Percentiles rank a stretch among this genome's conserved stretches.
phyloP scores from a whole-genome alignment of 1,139 yeast species.

The Geotrichum europaeum region DNA sequence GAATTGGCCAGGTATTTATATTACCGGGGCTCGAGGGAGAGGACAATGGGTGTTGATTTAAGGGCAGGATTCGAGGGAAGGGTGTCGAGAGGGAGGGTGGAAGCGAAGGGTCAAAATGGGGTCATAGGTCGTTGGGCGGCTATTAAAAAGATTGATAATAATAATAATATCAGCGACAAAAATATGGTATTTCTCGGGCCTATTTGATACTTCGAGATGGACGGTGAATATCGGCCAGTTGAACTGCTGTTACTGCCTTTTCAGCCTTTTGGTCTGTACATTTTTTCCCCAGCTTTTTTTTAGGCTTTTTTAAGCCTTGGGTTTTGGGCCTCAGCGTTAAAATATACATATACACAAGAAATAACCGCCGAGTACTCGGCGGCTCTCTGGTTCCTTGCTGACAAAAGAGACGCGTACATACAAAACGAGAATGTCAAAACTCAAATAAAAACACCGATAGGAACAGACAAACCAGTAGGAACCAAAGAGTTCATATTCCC shows the following conservation, averaged over 20 bases:
- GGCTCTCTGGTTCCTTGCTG: background rate
- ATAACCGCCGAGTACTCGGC: background rate
- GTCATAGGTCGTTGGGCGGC: too few species aligned
- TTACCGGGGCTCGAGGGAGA: too few species aligned
- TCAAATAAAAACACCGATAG: background rate
- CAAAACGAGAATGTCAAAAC: background rate
- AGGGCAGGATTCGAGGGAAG: too few species aligned
- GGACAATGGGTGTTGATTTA: too few species aligned
- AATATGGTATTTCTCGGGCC: background rate
- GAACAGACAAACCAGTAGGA: too few species aligned
- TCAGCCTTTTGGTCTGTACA: background rate
- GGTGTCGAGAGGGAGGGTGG: too few species aligned
- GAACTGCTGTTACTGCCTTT: background rate
- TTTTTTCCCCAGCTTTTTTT: background rate
- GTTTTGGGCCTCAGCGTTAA: background rate
- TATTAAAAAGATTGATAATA: too few species aligned
- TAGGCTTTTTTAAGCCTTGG: background rate
- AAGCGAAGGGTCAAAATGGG: too few species aligned
- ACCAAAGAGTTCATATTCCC: too few species aligned
- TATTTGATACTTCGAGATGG: background rate
- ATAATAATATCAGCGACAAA: too few species aligned
- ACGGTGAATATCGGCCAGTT: background rate
- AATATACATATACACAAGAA: background rate
- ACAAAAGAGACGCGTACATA: background rate
- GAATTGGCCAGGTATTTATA: background rate